These are phyloP conservation scores for Dothiorella sarmentorum DNA, from an alignment of 2,329 filamentous ascomycete species.

Conservation along the genomic window DNA sequence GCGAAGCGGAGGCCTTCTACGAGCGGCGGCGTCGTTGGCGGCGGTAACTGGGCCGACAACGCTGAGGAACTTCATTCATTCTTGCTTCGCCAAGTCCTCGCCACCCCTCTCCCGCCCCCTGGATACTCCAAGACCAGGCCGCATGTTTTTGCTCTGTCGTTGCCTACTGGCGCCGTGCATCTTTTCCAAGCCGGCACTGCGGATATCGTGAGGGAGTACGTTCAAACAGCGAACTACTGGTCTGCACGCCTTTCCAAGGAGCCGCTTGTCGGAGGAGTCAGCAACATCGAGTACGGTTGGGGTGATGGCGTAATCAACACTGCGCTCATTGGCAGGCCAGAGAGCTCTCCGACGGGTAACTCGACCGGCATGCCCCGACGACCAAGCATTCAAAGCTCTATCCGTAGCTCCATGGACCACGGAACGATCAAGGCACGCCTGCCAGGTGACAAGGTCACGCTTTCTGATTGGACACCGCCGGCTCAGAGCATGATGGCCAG, in stretches of 20 bases:
- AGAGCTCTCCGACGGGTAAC: slow-evolving; percentile 32
- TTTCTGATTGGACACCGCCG: slow-evolving; percentile 86
- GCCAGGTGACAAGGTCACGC: slow-evolving; percentile 77
- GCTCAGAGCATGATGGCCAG: slow-evolving; percentile 87
- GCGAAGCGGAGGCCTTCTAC: slow-evolving; percentile 52
- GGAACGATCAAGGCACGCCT: slow-evolving; percentile 62
- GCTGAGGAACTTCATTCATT: slow-evolving; percentile 87
- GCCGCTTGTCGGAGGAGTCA: slow-evolving; percentile 85
- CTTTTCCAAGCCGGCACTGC: slow-evolving; percentile 97
- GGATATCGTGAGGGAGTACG: slow-evolving; percentile 92
- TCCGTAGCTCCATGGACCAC: slow-evolving; percentile 58
- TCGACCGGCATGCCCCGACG: slow-evolving; percentile 43
- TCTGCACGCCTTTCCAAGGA: slow-evolving; percentile 91
- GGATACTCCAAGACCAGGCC: slow-evolving; percentile 89
- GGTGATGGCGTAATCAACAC: slow-evolving; percentile 72
- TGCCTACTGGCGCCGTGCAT: slow-evolving; percentile 91
- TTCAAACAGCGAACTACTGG: slow-evolving; percentile 96
- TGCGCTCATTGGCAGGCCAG: slow-evolving; percentile 42
- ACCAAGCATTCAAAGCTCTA: slow-evolving; percentile 58
- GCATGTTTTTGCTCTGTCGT: slow-evolving; percentile 88
- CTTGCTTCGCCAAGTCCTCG: slow-evolving; percentile 84
- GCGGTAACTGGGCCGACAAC: slow-evolving; percentile 97
- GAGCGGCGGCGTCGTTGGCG: slow-evolving; percentile 74
- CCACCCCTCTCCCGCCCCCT: slow-evolving; percentile 81
- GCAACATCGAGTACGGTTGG: slow-evolving; percentile 98